A percentile compares a stretch with the other conserved stretches of the same genome.
These are phyloP conservation scores for Blumeriella jaapii DNA, from an alignment of 2,329 filamentous ascomycete species.

Conservation along the genomic window DNA sequence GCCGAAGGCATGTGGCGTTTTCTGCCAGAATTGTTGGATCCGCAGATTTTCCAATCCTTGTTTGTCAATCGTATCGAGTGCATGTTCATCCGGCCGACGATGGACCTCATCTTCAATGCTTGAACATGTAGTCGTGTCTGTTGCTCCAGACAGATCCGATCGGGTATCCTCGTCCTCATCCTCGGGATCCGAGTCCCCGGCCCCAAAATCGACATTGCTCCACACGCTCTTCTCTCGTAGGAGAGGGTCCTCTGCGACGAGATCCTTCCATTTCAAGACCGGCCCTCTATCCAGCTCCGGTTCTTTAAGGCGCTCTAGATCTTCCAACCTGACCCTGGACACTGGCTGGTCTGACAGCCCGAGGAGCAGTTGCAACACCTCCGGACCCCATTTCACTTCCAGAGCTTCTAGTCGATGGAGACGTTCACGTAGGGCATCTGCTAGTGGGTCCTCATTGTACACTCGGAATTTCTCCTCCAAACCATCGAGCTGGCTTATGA, in stretches of 20 bases:
- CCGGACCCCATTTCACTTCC: slow-evolving; percentile 59
- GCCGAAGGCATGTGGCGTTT: slow-evolving; percentile 17
- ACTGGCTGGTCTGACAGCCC: slow-evolving; percentile 73
- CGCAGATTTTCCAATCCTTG: slow-evolving; percentile 29
- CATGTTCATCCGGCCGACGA: slow-evolving; percentile 25
- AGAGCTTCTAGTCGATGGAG: slow-evolving; percentile 44
- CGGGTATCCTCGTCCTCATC: slow-evolving; percentile 27
- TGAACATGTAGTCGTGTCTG: slow-evolving; percentile 24
- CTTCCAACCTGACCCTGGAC: slow-evolving; percentile 52
- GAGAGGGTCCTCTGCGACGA: slow-evolving; percentile 66
- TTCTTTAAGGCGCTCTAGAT: slow-evolving; percentile 44
- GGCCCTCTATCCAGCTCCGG: slow-evolving; percentile 34
- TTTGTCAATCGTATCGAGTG: slow-evolving; percentile 23
- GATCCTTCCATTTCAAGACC: slow-evolving; percentile 64
- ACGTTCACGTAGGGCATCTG: slow-evolving; percentile 52
- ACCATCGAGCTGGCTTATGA: slow-evolving; percentile 52
- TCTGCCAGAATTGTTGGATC: slow-evolving; percentile 38
- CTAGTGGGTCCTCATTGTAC: slow-evolving; percentile 66
- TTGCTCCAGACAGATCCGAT: slow-evolving; percentile 28
- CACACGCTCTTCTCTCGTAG: slow-evolving; percentile 56
- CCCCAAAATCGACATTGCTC: slow-evolving; percentile 55
- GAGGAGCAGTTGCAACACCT: slow-evolving; percentile 67
- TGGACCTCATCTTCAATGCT: slow-evolving; percentile 22
- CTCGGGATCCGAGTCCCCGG: slow-evolving; percentile 47
- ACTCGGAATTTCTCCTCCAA: slow-evolving; percentile 81